Base-by-base conservation (phyloP, 2,329 filamentous ascomycete genomes). In the Coleophoma eucalyptorum region DNA sequence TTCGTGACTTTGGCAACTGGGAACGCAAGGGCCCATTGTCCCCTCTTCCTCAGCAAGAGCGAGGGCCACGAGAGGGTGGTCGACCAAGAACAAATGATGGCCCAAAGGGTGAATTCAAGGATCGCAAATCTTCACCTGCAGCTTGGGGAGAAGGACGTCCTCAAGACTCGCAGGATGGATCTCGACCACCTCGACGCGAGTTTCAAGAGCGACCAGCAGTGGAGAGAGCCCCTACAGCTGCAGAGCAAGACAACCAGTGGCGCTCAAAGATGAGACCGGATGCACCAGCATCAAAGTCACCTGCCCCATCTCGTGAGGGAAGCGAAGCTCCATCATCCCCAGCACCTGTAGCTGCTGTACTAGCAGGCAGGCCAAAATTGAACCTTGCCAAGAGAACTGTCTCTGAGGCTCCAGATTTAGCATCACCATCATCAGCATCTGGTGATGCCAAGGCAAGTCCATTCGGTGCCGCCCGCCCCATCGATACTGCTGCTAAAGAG, bases 191-290 rank as follows among this genome's bases (percentile, higher is more conserved):
- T 38, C 83, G 88, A 64, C 83, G 87, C 63, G 88, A 92, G 62
- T 89, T 89, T 67, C 77, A 80, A 54, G 86, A 90, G 55, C 82
- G 84, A 55, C 81, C 85, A 12, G 78, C 79, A 47, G 68, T 75
- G 15, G 87, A 90, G 66, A 82, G 89, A 60, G 78, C 79, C 46
- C 89, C 88, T 19, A 97, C 89, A 50, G 94, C 94, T 38, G 89
- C 94, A 46, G 94, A 99, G 54, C 83, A 89, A 65, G 94, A 97
- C 68, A 95, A 85, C 72, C 86, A 96, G 72, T 99, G 94, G 94
- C 87, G 94, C 62, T 78, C 80, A 59, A 89, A 81, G 70, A 97
- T 97, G 92, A 87, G 84, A 59, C 90, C 93, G n/a, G 92, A 95
- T 62, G 58, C 62, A 34, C 63, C 67, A 48, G 59, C 64, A 3